Evolutionary conservation across 83 land plant genomes (phyloP).

Genomic region (Picea mariana): DNA sequence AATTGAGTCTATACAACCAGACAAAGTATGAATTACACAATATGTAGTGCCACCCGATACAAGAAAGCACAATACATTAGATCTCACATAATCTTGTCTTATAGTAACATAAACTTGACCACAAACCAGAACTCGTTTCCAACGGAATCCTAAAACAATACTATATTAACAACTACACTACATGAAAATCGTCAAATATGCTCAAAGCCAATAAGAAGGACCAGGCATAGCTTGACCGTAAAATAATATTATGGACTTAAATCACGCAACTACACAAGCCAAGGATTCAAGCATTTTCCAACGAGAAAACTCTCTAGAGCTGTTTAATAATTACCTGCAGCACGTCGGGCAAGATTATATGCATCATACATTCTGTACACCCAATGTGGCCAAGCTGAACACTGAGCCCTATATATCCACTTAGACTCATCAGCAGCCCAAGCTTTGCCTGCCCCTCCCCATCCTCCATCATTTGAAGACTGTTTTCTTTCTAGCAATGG

Average conservation of each 20-base stretch:
- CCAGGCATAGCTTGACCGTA: background rate
- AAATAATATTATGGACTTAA: background rate
- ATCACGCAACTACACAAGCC: background rate
- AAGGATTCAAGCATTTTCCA: background rate
- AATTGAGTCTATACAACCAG: too few relatives aligned
- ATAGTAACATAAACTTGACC: background rate
- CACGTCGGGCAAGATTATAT: constrained; percentile 75
- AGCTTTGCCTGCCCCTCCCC: constrained; percentile 46
- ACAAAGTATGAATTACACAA: too few relatives aligned
- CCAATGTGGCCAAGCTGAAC: constrained; percentile 90
- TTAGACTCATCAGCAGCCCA: constrained; percentile 41
- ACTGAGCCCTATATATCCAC: constrained; percentile 44
- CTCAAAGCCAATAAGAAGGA: background rate
- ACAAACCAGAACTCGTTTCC: background rate
- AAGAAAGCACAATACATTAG: too few relatives aligned
- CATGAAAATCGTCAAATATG: background rate
- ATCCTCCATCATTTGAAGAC: constrained; percentile 21
- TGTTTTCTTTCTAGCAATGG: constrained; percentile 8
- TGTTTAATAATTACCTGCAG: constrained; percentile 66
- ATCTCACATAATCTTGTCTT: too few relatives aligned
- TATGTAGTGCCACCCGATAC: too few relatives aligned
- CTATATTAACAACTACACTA: background rate
- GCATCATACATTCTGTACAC: constrained; percentile 94
- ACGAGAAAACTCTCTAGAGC: background rate
- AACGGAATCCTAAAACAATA: background rate